Conservation (phyloP, 2,329 filamentous ascomycete species). For the Domatiomyces catenatus region DNA sequence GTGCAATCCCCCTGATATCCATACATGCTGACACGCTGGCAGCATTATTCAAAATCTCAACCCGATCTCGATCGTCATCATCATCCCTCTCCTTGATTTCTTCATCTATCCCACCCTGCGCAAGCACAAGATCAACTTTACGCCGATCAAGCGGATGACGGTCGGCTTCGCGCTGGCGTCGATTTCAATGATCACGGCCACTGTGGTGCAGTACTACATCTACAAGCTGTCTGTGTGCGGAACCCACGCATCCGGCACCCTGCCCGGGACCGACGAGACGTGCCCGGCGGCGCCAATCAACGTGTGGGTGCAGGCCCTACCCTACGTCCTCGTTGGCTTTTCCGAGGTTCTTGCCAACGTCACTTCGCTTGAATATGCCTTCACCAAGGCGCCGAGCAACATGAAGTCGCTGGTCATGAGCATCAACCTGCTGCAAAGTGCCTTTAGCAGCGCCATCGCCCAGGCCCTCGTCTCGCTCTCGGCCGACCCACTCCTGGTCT, state of each 20-base stretch:
- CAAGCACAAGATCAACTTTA: constrained; percentile 33
- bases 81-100: constrained; percentile 39
- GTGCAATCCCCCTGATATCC: not conserved
- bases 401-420: constrained; percentile 58
- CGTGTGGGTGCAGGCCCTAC: constrained; percentile 33
- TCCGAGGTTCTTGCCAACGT: constrained; percentile 28
- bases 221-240: constrained; percentile 51
- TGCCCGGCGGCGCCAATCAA: constrained; percentile 44
- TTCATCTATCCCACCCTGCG: constrained; percentile 38
- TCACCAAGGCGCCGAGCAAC: constrained; percentile 61
- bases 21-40: not conserved
- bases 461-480: constrained; percentile 50
- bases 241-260: constrained; percentile 31
- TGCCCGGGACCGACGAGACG: constrained; percentile 27
- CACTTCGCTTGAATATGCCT: constrained; percentile 59
- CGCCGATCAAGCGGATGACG: constrained; percentile 39
- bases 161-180: constrained; percentile 35
- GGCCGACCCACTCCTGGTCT: constrained; percentile 50
- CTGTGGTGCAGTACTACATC: constrained; percentile 35
- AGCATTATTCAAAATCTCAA: constrained; percentile 1
- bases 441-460: constrained; percentile 54
- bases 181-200: constrained; percentile 34
- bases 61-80: not conserved
- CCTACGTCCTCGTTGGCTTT: constrained; percentile 18
- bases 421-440: constrained; percentile 55